Conservation (phyloP, 208 protist genomes). For the Ichthyophonus hoferi region DNA sequence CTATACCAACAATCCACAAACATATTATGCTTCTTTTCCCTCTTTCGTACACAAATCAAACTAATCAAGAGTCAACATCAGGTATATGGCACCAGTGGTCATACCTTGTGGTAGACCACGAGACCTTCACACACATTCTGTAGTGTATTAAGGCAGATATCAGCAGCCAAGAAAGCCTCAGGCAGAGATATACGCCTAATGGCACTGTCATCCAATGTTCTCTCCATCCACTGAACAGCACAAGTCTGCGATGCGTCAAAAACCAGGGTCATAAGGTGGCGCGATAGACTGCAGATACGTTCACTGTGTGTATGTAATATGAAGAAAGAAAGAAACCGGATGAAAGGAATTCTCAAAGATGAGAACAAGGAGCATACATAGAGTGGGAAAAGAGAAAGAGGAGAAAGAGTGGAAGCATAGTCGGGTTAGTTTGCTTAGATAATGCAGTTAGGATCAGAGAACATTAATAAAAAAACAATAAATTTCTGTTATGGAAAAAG, state of each 20-base stretch:
- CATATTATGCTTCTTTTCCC: too few species aligned
- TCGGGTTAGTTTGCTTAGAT: too few species aligned
- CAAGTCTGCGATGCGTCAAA: conserved; percentile 47
- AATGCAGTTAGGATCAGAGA: too few species aligned
- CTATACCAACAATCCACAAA: too few species aligned
- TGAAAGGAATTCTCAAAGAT: not conserved
- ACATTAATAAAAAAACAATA: too few species aligned
- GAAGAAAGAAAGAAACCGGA: not conserved
- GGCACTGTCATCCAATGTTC: conserved; percentile 61
- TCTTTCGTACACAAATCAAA: too few species aligned
- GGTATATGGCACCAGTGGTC: too few species aligned
- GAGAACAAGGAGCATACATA: too few species aligned
- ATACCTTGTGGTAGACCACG: conserved; percentile 54
- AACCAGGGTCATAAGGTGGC: conserved; percentile 53
- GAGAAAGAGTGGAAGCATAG: too few species aligned
- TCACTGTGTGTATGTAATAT: conserved; percentile 30
- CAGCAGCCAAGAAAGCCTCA: conserved; percentile 60
- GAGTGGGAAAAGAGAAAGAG: too few species aligned
- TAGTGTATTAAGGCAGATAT: conserved; percentile 51
- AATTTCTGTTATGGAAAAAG: too few species aligned
- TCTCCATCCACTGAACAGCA: conserved; percentile 66
- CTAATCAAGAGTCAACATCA: too few species aligned
- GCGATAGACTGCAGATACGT: conserved; percentile 54
- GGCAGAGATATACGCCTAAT: conserved; percentile 55
- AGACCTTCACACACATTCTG: conserved; percentile 59